Evolutionary conservation across 2,329 filamentous ascomycete species (phyloP).

Genomic region (Pezicula carpinea): DNA sequence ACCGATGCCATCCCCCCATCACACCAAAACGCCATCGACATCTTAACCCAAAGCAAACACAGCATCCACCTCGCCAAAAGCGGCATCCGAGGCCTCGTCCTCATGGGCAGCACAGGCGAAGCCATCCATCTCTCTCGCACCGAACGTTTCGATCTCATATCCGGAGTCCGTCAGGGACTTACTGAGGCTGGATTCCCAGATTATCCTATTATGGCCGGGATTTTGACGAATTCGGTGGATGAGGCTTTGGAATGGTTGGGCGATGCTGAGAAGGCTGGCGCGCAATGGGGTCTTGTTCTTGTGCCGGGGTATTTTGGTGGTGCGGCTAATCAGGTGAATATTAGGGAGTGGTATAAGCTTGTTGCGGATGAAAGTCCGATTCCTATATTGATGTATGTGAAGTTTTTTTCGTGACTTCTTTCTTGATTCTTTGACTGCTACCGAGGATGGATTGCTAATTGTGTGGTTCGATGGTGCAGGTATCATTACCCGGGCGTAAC

Average conservation of each 20-base stretch:
- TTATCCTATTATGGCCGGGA: conserved; percentile 54
- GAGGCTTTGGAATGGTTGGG: conserved; percentile 46
- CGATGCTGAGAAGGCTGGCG: conserved; percentile 49
- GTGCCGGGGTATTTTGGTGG: conserved; percentile 59
- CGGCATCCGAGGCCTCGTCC: conserved; percentile 54
- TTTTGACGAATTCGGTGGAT: conserved; percentile 50
- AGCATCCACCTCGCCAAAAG: conserved; percentile 51
- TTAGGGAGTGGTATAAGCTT: conserved; percentile 53
- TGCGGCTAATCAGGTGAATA: conserved; percentile 49
- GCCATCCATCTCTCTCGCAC: conserved; percentile 52
- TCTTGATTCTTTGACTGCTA: not conserved
- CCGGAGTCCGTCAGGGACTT: conserved; percentile 47
- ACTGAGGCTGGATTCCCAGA: conserved; percentile 48
- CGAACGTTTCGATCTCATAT: conserved; percentile 49
- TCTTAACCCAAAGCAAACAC: conserved; percentile 50
- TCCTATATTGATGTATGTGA: conserved; percentile 57
- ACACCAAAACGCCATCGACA: conserved; percentile 39
- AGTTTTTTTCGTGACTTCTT: too few species aligned
- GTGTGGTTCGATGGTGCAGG: conserved; percentile 17
- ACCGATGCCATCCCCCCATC: conserved; percentile 4
- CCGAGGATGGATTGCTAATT: conserved; percentile 2
- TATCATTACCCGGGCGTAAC: conserved; percentile 58
- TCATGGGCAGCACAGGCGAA: conserved; percentile 58
- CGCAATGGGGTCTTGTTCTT: conserved; percentile 58
- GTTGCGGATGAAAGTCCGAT: conserved; percentile 55